Evolutionary conservation across 139 green algal species (phyloP).

Genomic region (Mesotaenium endlicherianum): DNA sequence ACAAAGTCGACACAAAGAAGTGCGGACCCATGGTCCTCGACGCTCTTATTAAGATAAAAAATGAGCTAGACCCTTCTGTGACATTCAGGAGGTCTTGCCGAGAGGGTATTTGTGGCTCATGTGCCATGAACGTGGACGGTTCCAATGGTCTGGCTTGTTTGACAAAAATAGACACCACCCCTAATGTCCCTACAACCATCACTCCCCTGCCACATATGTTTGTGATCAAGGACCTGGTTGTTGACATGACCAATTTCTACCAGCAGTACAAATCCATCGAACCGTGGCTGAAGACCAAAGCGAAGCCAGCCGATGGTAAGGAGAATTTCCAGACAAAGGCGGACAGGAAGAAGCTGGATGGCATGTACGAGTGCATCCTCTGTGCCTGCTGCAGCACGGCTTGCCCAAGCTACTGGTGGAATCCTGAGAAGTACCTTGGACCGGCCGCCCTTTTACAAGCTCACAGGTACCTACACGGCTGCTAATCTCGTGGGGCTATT

Average conservation of each 20-base stretch:
- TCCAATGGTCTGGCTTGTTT: slow-evolving; percentile 95
- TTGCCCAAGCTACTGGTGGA: slow-evolving; percentile 99
- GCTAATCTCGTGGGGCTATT: too few species aligned
- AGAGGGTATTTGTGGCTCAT: slow-evolving; percentile 98
- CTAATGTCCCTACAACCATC: slow-evolving; percentile 63
- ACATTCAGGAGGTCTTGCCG: slow-evolving; percentile 88
- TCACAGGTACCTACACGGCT: too few species aligned
- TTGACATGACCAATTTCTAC: slow-evolving; percentile 99
- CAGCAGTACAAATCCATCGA: slow-evolving; percentile 98
- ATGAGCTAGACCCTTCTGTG: slow-evolving; percentile 90
- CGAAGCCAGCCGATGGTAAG: slow-evolving; percentile 52
- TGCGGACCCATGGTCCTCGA: slow-evolving; percentile 99
- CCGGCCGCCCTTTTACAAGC: slow-evolving; percentile 90
- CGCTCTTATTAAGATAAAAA: slow-evolving; percentile 98
- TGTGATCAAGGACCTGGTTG: slow-evolving; percentile 95
- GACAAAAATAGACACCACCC: slow-evolving; percentile 65
- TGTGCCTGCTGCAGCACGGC: slow-evolving; percentile 96
- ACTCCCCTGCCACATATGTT: slow-evolving; percentile 98
- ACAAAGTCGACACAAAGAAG: slow-evolving; percentile 84
- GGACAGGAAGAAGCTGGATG: slow-evolving; percentile 89
- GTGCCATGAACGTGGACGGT: slow-evolving; percentile 98
- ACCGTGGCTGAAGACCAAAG: slow-evolving; percentile 87
- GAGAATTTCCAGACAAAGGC: slow-evolving; percentile 90
- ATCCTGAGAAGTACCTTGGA: slow-evolving; percentile 97
- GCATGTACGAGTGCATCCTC: slow-evolving; percentile 99